These are phyloP conservation scores for Bondarzewia mesenterica DNA, from an alignment of 1,284 basidiomycete species.

Conservation along the genomic window DNA sequence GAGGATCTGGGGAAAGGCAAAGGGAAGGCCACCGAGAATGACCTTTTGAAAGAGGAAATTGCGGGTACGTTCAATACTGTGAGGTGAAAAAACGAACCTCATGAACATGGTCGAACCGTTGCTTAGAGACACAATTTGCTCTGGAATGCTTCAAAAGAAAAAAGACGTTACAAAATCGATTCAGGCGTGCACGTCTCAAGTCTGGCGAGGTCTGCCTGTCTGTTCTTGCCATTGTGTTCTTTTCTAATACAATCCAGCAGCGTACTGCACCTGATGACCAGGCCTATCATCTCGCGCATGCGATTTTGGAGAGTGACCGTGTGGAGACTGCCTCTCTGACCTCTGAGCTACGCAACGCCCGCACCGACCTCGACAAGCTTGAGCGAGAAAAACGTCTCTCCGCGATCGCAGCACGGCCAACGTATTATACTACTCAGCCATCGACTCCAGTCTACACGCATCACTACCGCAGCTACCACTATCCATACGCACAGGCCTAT, in stretches of 20 bases:
- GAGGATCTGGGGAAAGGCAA: constrained; percentile 53
- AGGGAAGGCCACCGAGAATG: constrained; percentile 44
- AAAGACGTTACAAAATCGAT: constrained; percentile 45
- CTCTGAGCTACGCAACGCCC: constrained; percentile 50
- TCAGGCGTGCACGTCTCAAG: constrained; percentile 41
- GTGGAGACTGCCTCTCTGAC: constrained; percentile 46
- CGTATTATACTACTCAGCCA: constrained; percentile 16
- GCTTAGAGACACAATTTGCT: constrained; percentile 55
- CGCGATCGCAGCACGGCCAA: constrained; percentile 26
- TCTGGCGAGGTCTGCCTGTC: constrained; percentile 43
- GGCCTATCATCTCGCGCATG: constrained; percentile 52
- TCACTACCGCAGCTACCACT: constrained; percentile 30
- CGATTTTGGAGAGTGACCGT: constrained; percentile 56
- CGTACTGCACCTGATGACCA: constrained; percentile 51
- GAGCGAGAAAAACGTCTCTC: constrained; percentile 54
- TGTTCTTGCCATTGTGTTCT: constrained; percentile 3
- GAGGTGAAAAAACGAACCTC: too few relatives aligned
- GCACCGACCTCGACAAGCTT: constrained; percentile 55
- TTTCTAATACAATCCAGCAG: constrained; percentile 26
- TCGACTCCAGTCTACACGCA: constrained; percentile 22
- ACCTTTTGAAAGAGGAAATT: constrained; percentile 41
- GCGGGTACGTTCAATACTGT: constrained; percentile 32
- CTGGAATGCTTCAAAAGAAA: constrained; percentile 55
- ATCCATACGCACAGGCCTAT: constrained; percentile 27
- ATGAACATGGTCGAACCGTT: constrained; percentile 14